Percentiles rank a stretch among this genome's conserved stretches.
phyloP scores from a whole-genome alignment of 495 filamentous ascomycete species.

The Annulohypoxylon maeteangense region DNA sequence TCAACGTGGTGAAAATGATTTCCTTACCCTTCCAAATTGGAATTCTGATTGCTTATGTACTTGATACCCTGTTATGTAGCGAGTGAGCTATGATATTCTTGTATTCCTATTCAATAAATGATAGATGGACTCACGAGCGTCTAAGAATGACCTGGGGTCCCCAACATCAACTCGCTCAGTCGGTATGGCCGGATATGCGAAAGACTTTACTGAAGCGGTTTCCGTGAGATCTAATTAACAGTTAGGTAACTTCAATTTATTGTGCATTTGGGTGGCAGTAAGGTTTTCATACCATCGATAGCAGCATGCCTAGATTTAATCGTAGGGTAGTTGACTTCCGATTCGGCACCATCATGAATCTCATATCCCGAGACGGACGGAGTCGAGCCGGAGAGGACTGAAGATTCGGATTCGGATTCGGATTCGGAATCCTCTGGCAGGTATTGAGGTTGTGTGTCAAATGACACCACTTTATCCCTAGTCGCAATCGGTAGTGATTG shows the following conservation, averaged over 20 bases:
- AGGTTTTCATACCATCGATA: not conserved
- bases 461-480: not conserved
- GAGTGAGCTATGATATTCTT: not conserved
- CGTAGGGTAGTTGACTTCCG: not conserved
- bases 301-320: not conserved
- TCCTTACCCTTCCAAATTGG: not conserved
- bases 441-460: not conserved
- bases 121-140: not conserved
- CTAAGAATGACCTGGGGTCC: not conserved
- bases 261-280: not conserved
- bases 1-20: not conserved
- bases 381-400: not conserved
- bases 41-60: not conserved
- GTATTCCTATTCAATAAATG: not conserved
- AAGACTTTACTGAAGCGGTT: not conserved
- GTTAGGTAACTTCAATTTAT: not conserved
- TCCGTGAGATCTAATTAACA: not conserved
- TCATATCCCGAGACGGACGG: not conserved
- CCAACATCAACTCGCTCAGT: not conserved
- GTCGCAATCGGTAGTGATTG: not conserved
- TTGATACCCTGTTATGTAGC: not conserved
- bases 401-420: not conserved
- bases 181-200: not conserved
- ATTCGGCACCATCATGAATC: not conserved
- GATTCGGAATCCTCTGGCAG: not conserved